Percentiles rank a stretch among this genome's conserved stretches.
Evolutionary conservation across 352 stramenopile genomes (phyloP).

Genomic region (Pythium biforme): DNA sequence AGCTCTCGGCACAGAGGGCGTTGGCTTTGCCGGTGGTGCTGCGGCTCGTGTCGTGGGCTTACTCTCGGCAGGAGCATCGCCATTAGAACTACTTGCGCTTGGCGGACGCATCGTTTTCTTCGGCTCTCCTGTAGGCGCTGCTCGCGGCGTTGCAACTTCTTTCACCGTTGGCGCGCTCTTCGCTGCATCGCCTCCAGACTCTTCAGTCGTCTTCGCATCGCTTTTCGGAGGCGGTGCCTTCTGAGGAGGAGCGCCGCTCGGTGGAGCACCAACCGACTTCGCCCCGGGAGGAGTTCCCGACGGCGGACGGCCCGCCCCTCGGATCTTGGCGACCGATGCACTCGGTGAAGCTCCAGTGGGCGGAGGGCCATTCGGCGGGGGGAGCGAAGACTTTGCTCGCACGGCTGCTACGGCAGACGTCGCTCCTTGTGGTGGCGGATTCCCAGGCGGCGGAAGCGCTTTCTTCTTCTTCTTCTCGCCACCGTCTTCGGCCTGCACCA

Average conservation of each 20-base stretch:
- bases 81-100: conserved; percentile 9
- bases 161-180: conserved; percentile 10
- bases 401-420: conserved; percentile 63
- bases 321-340: conserved; percentile 75
- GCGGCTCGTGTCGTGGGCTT: conserved; percentile 12
- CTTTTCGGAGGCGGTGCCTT: conserved; percentile 22
- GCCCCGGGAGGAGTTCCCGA: conserved; percentile 20
- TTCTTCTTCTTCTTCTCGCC: conserved; percentile 63
- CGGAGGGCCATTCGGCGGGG: conserved; percentile 60
- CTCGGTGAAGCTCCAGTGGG: conserved; percentile 46
- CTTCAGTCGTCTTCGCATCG: conserved; percentile 23
- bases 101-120: conserved; percentile 24
- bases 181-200: neutral
- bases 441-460: conserved; percentile 57
- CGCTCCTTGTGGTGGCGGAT: conserved; percentile 57
- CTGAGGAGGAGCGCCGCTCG: conserved; percentile 19
- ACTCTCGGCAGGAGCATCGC: conserved; percentile 6
- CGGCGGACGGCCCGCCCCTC: conserved; percentile 48
- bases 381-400: conserved; percentile 59
- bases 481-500: conserved; percentile 7
- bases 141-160: conserved; percentile 15
- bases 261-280: conserved; percentile 18
- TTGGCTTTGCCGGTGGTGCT: conserved; percentile 28
- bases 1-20: neutral
- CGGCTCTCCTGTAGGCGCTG: neutral